A percentile compares a stretch with the other conserved stretches of the same genome.
Evolutionary conservation across 2,329 filamentous ascomycete genomes (phyloP).

Genomic region (Parafenestella ontariensis): DNA sequence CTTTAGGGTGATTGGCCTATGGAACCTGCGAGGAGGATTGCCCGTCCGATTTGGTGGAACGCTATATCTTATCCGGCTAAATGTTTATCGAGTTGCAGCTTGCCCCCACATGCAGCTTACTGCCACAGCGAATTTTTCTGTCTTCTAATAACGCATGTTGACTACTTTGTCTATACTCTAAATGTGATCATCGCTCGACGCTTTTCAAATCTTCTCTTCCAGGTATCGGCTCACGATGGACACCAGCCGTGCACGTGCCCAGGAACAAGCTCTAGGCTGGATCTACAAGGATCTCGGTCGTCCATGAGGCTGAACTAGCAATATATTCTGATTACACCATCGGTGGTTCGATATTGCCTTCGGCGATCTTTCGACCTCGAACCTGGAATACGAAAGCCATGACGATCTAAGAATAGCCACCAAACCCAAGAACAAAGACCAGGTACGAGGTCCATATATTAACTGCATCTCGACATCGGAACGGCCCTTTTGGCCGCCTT

Average conservation of each 20-base stretch:
- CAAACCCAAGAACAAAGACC: background rate
- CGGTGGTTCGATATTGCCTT: conserved; percentile 29
- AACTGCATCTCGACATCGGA: conserved; percentile 4
- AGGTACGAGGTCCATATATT: conserved; percentile 12
- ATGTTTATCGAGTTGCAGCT: conserved; percentile 15
- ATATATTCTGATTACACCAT: conserved; percentile 20
- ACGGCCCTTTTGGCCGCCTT: conserved; percentile 4
- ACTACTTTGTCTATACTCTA: background rate
- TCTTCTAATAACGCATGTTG: background rate
- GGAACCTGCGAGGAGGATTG: background rate
- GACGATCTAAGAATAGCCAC: conserved; percentile 14
- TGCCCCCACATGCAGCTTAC: conserved; percentile 19
- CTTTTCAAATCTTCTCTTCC: background rate
- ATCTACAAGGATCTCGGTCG: conserved; percentile 2
- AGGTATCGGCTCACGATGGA: background rate
- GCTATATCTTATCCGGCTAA: conserved; percentile 39
- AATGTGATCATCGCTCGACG: background rate
- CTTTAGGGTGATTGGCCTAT: background rate
- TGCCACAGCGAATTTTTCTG: background rate
- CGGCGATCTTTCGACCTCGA: conserved; percentile 8
- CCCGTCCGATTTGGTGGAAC: background rate
- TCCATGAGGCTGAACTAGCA: conserved; percentile 31
- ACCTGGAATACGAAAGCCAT: conserved; percentile 10
- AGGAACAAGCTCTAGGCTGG: background rate
- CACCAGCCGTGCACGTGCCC: background rate